Evolutionary conservation across 1,284 basidiomycete species (phyloP).

Genomic region (Trichosporon faecale): DNA sequence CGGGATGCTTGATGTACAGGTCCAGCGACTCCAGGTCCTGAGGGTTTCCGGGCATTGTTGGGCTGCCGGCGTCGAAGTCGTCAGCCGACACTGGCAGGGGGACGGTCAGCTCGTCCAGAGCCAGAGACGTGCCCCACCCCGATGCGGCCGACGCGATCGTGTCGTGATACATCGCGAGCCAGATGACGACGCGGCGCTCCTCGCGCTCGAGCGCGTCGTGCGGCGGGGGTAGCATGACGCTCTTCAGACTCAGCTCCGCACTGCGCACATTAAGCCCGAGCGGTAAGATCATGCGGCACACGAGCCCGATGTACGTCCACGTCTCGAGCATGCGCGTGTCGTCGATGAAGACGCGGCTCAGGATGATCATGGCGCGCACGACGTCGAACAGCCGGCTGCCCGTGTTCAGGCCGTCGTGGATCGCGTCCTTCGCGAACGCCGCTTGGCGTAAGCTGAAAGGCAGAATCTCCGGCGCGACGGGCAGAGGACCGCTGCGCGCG

Average conservation of each 20-base stretch:
- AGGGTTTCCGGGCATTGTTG: conserved; percentile 43
- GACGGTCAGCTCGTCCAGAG: conserved; percentile 48
- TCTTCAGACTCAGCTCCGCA: conserved; percentile 46
- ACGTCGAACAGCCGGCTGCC: conserved; percentile 49
- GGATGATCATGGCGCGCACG: conserved; percentile 48
- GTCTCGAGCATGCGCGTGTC: conserved; percentile 52
- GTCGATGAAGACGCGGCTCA: conserved; percentile 48
- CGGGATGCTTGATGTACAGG: conserved; percentile 49
- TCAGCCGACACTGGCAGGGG: conserved; percentile 41
- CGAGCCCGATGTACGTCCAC: conserved; percentile 48
- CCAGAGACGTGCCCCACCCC: conserved; percentile 49
- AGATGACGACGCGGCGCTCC: conserved; percentile 45
- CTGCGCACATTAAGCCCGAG: conserved; percentile 48
- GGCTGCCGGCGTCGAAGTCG: conserved; percentile 38
- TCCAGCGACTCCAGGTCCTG: conserved; percentile 49
- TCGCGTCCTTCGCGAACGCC: conserved; percentile 42
- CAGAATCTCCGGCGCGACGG: conserved; percentile 9
- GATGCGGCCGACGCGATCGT: conserved; percentile 44
- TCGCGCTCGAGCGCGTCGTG: conserved; percentile 49
- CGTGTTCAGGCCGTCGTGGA: conserved; percentile 45
- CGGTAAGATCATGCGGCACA: conserved; percentile 47
- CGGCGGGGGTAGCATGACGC: conserved; percentile 46
- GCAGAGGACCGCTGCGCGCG: neutral
- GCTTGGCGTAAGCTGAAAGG: conserved; percentile 41
- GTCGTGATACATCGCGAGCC: conserved; percentile 50